phyloP scores from a whole-genome alignment of 1,284 basidiomycete species.

The Hemileia vastatrix region DNA sequence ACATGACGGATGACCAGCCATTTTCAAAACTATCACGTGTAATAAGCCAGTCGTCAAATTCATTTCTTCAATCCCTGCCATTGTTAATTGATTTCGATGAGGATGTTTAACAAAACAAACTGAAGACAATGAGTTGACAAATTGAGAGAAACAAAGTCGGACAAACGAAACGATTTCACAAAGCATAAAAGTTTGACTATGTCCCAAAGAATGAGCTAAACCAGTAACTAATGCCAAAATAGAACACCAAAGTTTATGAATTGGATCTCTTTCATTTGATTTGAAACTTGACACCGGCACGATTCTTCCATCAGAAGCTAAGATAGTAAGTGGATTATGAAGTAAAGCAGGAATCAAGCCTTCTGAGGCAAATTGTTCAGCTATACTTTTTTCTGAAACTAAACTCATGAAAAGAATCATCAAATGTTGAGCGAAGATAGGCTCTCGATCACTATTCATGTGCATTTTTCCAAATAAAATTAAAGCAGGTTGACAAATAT shows the following conservation, averaged over 20 bases:
- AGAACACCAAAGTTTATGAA: conserved; percentile 21
- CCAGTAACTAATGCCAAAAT: conserved; percentile 16
- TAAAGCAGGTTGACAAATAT: conserved; percentile 22
- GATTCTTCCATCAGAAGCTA: conserved; percentile 17
- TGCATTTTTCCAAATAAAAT: conserved; percentile 10
- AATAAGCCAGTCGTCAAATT: conserved; percentile 13
- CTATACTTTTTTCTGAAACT: conserved; percentile 15
- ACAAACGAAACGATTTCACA: conserved; percentile 22
- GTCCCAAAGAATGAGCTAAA: conserved; percentile 17
- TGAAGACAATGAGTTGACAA: conserved; percentile 5
- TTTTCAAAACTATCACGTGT: conserved; percentile 13
- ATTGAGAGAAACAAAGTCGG: conserved; percentile 16
- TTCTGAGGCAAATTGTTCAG: conserved; percentile 19
- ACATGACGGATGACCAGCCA: conserved; percentile 12
- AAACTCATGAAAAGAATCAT: conserved; percentile 19
- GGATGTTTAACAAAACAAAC: conserved; percentile 5
- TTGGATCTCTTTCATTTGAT: conserved; percentile 14
- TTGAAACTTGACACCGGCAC: conserved; percentile 10
- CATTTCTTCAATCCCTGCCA: conserved; percentile 18
- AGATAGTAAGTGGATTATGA: conserved; percentile 16
- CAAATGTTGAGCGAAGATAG: conserved; percentile 14
- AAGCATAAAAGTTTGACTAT: conserved; percentile 19
- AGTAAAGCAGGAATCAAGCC: conserved; percentile 20
- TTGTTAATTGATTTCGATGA: conserved; percentile 9
- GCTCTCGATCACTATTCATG: conserved; percentile 15